Evolutionary conservation across 306 rosid species (phyloP), one percentile per base, ranked within the genome.

Genomic region (Gynostemma pentaphyllum): DNA sequence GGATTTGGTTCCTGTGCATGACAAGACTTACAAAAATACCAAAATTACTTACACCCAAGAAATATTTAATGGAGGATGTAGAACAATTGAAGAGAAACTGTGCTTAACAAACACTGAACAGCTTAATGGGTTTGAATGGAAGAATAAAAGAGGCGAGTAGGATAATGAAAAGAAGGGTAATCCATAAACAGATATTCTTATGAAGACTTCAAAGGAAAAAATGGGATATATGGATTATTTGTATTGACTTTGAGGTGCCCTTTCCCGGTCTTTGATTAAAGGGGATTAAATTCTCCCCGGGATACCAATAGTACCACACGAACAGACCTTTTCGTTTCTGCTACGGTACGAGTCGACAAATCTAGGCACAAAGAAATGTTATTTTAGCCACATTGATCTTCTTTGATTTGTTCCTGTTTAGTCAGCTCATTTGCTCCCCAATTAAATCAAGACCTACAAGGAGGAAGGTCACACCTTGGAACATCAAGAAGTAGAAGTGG

Each of bases 371-470:
- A 36, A 68, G 61, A 60, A 60, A 60, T 37, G 32, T 14, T 12
- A 61, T 32, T n/a, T 59, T 29, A 44, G 57, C 19, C 36, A 36
- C 16, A 24, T 63, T 51, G 70, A 32, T 48, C 36, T n/a, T n/a
- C n/a, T 56, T 22, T 24, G 41, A 69, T 66, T 65, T 30, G 47
- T 13, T 8, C 14, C 26, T 18, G 16, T 72, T 64, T 66, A 60
- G 47, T 73, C 69, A 91, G 81, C 83, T 85, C 88, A 91, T 80
- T 68, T 87, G 97, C 70, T 91, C 95, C 37, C 97, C 97, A 50
- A 91, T 91, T 70, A 91, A 83, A 75, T 91, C 97, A 64, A 91
- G 97, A 24, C 97, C 97, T 23, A 91, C 96, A 15, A 91, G 95
- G 72, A 91, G 96, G 79, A 91, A 91, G 55, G 97, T 75, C 67